Conservation (phyloP, 1,284 basidiomycete species). For the Microbotryum saponariae region DNA sequence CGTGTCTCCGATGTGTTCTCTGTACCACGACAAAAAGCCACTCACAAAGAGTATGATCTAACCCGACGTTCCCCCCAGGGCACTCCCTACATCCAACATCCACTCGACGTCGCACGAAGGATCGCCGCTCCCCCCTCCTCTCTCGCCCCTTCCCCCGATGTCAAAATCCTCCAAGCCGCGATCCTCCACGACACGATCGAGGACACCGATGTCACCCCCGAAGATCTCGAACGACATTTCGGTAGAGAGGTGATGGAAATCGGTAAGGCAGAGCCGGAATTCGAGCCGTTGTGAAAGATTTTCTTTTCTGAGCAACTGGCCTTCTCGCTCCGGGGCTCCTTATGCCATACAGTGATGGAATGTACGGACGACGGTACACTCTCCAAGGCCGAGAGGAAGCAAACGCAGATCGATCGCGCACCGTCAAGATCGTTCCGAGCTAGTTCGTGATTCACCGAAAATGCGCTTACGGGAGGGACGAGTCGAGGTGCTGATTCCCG, state of each 20-base stretch:
- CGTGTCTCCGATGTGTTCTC: too few relatives aligned
- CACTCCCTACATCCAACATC: conserved; percentile 29
- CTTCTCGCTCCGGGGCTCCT: neutral
- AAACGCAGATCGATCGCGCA: conserved; percentile 42
- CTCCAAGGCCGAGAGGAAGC: conserved; percentile 37
- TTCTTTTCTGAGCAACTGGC: conserved; percentile 1
- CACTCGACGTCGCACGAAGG: conserved; percentile 21
- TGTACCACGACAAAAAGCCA: too few relatives aligned
- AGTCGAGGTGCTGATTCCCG: too few relatives aligned
- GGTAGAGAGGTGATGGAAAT: conserved; percentile 42
- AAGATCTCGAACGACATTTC: conserved; percentile 32
- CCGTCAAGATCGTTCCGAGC: conserved; percentile 41
- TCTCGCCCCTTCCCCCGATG: conserved; percentile 5
- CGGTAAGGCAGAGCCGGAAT: conserved; percentile 25
- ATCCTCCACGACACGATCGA: conserved; percentile 45
- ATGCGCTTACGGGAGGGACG: too few relatives aligned
- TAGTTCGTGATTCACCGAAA: conserved; percentile 4
- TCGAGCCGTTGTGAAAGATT: neutral
- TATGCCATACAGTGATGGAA: conserved; percentile 8
- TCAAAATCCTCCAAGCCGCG: conserved; percentile 40
- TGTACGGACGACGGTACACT: conserved; percentile 20
- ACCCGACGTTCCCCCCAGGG: neutral
- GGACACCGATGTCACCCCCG: conserved; percentile 42
- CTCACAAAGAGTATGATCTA: too few relatives aligned
- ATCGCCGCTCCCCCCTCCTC: conserved; percentile 5